These are phyloP conservation scores for Cordyceps sp. DNA, from an alignment of 2,329 filamentous ascomycete species.

Conservation along the genomic window DNA sequence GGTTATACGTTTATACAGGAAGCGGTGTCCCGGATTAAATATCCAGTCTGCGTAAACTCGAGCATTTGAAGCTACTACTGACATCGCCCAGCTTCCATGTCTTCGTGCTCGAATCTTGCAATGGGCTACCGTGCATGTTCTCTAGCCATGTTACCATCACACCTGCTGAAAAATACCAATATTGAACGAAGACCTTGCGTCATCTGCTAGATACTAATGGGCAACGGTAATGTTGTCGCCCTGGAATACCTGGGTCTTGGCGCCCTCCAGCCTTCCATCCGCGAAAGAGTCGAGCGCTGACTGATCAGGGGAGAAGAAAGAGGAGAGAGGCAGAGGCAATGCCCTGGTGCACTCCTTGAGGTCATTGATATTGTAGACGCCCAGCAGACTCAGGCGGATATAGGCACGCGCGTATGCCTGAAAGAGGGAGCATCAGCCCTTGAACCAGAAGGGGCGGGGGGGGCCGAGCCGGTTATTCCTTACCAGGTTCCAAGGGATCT, in stretches of 20 bases:
- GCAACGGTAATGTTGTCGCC: background rate
- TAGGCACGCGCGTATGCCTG: slow-evolving; percentile 32
- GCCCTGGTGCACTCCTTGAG: slow-evolving; percentile 35
- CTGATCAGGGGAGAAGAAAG: background rate
- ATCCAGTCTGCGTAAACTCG: too few species aligned
- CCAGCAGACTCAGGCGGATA: slow-evolving; percentile 32
- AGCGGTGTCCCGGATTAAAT: too few species aligned
- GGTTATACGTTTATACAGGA: too few species aligned
- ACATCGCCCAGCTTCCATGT: too few species aligned
- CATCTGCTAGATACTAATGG: too few species aligned
- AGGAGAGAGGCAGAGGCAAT: slow-evolving; percentile 1
- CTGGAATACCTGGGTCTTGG: background rate
- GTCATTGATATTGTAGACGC: slow-evolving; percentile 35
- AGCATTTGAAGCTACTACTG: too few species aligned
- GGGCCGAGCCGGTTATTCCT: background rate
- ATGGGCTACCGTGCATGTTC: too few species aligned
- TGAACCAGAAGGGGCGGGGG: background rate
- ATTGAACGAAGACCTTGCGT: too few species aligned
- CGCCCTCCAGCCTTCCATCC: background rate
- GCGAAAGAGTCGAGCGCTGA: background rate
- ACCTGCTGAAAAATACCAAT: too few species aligned
- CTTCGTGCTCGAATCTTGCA: too few species aligned
- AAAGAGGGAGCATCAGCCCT: background rate
- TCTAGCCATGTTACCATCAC: too few species aligned
- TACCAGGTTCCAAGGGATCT: slow-evolving; percentile 22